Percentiles rank a stretch among this genome's conserved stretches.
These are phyloP conservation scores for Lithospermum erythrorhizon DNA, from an alignment of 257 asterid genomes.

Conservation along the genomic window DNA sequence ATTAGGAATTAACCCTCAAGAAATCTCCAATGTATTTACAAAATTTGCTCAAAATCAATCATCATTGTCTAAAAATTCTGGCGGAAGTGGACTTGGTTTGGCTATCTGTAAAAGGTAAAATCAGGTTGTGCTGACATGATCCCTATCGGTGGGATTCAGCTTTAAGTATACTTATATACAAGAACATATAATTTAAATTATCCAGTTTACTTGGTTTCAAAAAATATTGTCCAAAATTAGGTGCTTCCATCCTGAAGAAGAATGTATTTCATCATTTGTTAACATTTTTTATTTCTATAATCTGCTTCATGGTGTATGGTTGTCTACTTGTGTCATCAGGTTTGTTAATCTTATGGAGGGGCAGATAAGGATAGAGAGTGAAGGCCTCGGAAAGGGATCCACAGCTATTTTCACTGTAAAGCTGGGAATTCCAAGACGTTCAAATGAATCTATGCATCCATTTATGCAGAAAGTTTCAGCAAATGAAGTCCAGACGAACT, in stretches of 20 bases:
- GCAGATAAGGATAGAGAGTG: constrained; percentile 89
- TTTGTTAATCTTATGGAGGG: constrained; percentile 96
- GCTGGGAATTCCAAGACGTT: constrained; percentile 66
- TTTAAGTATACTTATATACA: too few species aligned
- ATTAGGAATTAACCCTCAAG: constrained; percentile 75
- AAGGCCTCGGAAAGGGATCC: constrained; percentile 85
- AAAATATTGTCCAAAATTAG: background rate
- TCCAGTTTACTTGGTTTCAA: background rate
- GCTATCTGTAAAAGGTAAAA: constrained; percentile 83
- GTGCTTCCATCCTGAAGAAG: background rate
- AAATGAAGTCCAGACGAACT: constrained; percentile 38
- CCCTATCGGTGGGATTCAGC: too few species aligned
- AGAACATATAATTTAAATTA: too few species aligned
- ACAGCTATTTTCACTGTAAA: constrained; percentile 66
- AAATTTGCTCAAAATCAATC: constrained; percentile 83
- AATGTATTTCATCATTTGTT: background rate
- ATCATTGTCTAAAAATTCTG: constrained; percentile 47
- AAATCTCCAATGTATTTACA: constrained; percentile 72
- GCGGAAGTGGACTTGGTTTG: constrained; percentile 95
- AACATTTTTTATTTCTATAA: background rate
- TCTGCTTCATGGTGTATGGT: background rate
- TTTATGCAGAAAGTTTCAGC: constrained; percentile 35
- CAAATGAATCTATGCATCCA: constrained; percentile 44
- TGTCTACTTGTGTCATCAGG: constrained; percentile 40
- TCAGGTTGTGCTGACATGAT: background rate